These are phyloP conservation scores for Solanum lignicaule DNA, from an alignment of 257 asterid genomes.

Conservation along the genomic window DNA sequence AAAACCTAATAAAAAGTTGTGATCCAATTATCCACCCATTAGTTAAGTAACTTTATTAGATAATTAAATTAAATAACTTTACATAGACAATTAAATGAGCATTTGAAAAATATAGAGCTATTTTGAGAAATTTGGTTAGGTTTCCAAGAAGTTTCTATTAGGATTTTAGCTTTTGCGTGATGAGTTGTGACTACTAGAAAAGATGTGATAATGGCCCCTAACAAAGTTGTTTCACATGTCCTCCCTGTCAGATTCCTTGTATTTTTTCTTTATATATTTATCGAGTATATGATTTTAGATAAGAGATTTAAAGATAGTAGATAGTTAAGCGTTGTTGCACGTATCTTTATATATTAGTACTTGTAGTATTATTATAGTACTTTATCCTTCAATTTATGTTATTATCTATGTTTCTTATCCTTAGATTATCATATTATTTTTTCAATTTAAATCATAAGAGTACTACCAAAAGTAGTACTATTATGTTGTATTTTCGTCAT, in stretches of 20 bases:
- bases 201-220: constrained; percentile 3
- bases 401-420: neutral
- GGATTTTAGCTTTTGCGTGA: neutral
- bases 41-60: neutral
- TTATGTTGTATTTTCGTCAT: neutral
- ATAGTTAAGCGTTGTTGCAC: neutral
- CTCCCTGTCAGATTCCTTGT: neutral
- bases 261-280: neutral
- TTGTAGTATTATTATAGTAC: fast-evolving
- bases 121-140: neutral
- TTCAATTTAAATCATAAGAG: neutral
- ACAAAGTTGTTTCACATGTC: constrained; percentile 17
- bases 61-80: neutral
- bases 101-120: neutral
- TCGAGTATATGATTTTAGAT: neutral
- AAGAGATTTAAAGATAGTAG: neutral
- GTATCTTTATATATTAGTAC: neutral
- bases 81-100: neutral
- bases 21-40: neutral
- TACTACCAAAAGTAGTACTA: no score
- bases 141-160: neutral
- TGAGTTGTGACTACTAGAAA: constrained; percentile 2
- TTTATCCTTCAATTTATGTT: neutral
- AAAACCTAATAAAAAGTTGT: neutral
- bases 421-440: neutral